Evolutionary conservation across 768 basidiomycete genomes (phyloP).

Genomic region (Coprinellus micaceus): DNA sequence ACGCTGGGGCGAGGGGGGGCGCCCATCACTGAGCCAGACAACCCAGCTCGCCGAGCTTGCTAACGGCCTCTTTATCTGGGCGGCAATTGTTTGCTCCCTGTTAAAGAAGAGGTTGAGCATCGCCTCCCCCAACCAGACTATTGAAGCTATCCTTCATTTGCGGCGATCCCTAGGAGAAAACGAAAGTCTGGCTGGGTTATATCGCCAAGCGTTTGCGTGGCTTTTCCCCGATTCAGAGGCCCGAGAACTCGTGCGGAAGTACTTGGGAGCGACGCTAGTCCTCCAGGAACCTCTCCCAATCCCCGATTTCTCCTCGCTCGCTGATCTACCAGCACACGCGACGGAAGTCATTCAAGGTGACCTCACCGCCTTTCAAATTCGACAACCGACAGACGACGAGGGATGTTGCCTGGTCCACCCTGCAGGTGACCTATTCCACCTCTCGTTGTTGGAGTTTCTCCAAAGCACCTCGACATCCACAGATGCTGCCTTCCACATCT

Average conservation of each 20-base stretch:
- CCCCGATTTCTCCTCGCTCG: not conserved
- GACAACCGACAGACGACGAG: not conserved
- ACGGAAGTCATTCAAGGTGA: not conserved
- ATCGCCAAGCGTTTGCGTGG: not conserved
- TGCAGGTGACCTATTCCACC: not conserved
- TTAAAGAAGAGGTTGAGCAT: not conserved
- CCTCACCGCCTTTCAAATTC: not conserved
- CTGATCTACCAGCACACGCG: not conserved
- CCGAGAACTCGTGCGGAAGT: not conserved
- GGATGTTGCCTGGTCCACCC: not conserved
- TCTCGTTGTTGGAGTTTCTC: not conserved
- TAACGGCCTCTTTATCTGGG: not conserved
- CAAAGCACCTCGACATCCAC: not conserved
- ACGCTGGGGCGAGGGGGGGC: not conserved
- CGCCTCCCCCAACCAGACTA: not conserved
- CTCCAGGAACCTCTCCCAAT: conserved; percentile 2
- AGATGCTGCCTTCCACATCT: not conserved
- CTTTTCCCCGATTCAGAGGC: not conserved
- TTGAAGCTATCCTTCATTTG: not conserved
- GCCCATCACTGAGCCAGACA: not conserved
- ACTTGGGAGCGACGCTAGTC: not conserved
- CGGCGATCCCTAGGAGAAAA: not conserved
- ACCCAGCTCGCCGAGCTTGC: not conserved
- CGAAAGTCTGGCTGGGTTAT: not conserved
- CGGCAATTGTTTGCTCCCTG: not conserved